Evolutionary conservation across 306 rosid genomes (phyloP).

Genomic region (Inga oerstediana): DNA sequence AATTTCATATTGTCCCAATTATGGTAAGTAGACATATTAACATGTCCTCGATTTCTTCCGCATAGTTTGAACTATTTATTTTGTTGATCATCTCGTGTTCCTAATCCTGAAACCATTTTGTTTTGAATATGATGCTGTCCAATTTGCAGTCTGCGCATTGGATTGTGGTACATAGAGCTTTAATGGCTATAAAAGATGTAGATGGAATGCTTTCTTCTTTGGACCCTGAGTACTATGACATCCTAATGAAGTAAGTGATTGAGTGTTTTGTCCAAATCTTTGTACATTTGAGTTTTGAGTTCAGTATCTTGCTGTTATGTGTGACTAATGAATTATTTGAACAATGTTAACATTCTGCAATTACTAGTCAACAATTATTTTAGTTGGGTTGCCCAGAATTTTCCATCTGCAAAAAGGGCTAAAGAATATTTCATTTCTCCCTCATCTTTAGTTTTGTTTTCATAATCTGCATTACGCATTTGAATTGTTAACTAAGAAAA

Average conservation of each 20-base stretch:
- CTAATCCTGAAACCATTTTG: neutral
- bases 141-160: conserved; percentile 84
- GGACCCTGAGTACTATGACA: conserved; percentile 99
- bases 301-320: neutral
- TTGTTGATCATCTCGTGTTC: neutral
- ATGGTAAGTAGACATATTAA: neutral
- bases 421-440: neutral
- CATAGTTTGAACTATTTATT: neutral
- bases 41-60: neutral
- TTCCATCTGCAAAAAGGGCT: conserved; percentile 18
- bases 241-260: conserved; percentile 82
- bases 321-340: neutral
- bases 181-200: conserved; percentile 94
- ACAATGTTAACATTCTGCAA: neutral
- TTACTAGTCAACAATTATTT: neutral
- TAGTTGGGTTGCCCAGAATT: conserved; percentile 17
- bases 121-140: conserved; percentile 14
- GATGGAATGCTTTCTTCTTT: conserved; percentile 92
- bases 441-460: neutral
- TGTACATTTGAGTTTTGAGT: neutral
- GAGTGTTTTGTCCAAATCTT: conserved; percentile 10
- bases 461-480: neutral
- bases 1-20: neutral
- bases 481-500: neutral
- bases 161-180: conserved; percentile 93